Base-by-base conservation (phyloP, 345 rosid species). In the Pelargonium nanum region DNA sequence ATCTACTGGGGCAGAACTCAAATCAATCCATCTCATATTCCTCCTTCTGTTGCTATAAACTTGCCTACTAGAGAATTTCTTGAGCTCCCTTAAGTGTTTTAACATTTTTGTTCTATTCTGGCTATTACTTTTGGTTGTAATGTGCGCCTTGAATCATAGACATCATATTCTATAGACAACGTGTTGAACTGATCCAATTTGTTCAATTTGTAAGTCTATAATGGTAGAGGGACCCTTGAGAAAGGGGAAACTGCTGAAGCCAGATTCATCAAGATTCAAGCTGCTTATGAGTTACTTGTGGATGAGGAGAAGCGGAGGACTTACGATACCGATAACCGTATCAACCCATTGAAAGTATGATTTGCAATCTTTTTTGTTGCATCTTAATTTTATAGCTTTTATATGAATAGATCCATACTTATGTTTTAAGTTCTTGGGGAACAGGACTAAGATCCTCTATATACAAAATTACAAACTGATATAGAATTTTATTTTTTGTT, bases 201-300 rank as follows among this genome's bases (percentile, higher is more conserved):
- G 55, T 70, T 62, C 66, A 53, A 52, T 24, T 60, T 26, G 72
- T 26, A 77, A 93, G 99, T 89, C 26, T 89, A 93, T 68, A 85
- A 93, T 74, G 97, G 99, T 30, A 84, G 78, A 74, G 99, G 96
- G 58, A 79, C 80, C 1, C 95, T 93, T 67, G 94, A 85, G 68
- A 84, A 87, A 80, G 99, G 96, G 69, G 99, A 89, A 72, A 85
- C 97, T 21, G 91, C 99, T 57, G 99, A 89, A 85, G 70, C 81
- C 61, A 87, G 95, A 76, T 93, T 93, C 83, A 93, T 93, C 59
- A 93, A 87, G 84, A 89, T 93, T 73, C 99, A 93, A 68, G 99
- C 96, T 50, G 99, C 99, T 22, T 93, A 93, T 55, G 99, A 93
- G 77, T 69, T 93, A 78, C 94, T 93, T 17, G 72, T 87, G 78